phyloP scores from a whole-genome alignment of 2,329 filamentous ascomycete species.

The Diaporthe ampelina region DNA sequence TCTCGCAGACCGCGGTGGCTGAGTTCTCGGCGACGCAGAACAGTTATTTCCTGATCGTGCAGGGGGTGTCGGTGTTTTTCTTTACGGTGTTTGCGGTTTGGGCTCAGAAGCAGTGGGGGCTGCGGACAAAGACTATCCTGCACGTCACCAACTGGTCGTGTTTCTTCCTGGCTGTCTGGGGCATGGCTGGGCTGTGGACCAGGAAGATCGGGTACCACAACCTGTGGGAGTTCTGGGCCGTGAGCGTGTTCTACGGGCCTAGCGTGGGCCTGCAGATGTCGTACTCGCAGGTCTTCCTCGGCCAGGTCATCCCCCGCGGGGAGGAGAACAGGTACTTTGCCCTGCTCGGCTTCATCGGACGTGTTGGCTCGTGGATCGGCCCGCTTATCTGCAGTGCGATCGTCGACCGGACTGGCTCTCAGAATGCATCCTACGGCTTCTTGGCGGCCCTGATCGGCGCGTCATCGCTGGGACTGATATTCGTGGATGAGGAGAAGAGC shows the following conservation, averaged over 20 bases:
- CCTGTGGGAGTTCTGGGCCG: slow-evolving; percentile 28
- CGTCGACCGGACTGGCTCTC: slow-evolving; percentile 2
- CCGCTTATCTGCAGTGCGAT: slow-evolving; percentile 21
- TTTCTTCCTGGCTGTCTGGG: slow-evolving; percentile 10
- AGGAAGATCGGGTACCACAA: slow-evolving; percentile 24
- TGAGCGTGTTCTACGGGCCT: slow-evolving; percentile 9
- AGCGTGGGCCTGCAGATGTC: slow-evolving; percentile 9
- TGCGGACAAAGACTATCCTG: slow-evolving; percentile 20
- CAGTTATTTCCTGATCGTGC: slow-evolving; percentile 26
- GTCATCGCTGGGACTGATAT: slow-evolving; percentile 3
- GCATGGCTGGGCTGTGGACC: slow-evolving; percentile 32
- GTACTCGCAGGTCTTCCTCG: slow-evolving; percentile 19
- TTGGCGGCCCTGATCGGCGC: slow-evolving; percentile 20
- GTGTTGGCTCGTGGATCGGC: slow-evolving; percentile 7
- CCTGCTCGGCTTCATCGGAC: slow-evolving; percentile 3
- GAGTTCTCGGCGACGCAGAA: slow-evolving; percentile 8
- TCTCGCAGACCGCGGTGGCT: background rate
- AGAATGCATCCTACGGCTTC: slow-evolving; percentile 20
- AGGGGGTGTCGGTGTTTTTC: background rate
- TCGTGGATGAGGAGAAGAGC: slow-evolving; percentile 18
- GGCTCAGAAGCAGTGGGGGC: background rate
- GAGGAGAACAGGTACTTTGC: slow-evolving; percentile 25
- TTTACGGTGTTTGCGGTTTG: slow-evolving; percentile 12
- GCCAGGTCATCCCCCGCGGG: slow-evolving; percentile 9
- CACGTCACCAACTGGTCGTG: background rate